Conservation (phyloP, 164 flowering plant genomes). For the Stephania japonica region DNA sequence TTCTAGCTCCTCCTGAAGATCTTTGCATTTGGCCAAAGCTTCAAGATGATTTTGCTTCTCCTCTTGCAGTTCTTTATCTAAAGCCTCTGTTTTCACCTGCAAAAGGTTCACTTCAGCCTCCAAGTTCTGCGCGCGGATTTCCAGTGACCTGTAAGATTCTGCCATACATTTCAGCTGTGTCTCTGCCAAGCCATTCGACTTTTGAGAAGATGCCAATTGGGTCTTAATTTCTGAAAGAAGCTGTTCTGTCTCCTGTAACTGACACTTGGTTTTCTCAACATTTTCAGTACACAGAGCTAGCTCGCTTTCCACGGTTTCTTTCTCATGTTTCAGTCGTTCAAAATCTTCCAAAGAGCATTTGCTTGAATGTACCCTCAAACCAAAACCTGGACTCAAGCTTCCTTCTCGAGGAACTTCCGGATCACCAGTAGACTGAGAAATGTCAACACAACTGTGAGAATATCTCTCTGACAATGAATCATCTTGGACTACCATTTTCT, state of each 20-base stretch:
- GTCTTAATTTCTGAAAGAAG: conserved; percentile 60
- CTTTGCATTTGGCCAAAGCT: conserved; percentile 54
- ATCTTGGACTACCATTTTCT: conserved; percentile 46
- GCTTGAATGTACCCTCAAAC: conserved; percentile 28
- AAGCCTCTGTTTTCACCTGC: conserved; percentile 38
- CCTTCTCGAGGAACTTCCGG: conserved; percentile 64
- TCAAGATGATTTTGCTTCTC: conserved; percentile 55
- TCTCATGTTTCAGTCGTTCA: conserved; percentile 60
- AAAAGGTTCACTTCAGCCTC: conserved; percentile 59
- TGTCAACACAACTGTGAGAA: conserved; percentile 41
- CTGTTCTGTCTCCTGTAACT: conserved; percentile 63
- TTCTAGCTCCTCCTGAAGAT: conserved; percentile 63
- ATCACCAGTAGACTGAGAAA: conserved; percentile 51
- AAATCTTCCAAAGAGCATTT: conserved; percentile 54
- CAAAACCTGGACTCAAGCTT: conserved; percentile 39
- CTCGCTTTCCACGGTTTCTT: conserved; percentile 47
- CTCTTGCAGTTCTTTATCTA: conserved; percentile 68
- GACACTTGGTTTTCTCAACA: conserved; percentile 51
- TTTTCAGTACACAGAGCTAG: conserved; percentile 51
- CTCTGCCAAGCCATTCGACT: conserved; percentile 76
- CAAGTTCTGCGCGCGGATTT: conserved; percentile 58
- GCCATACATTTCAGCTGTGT: conserved; percentile 99
- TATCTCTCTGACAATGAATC: conserved; percentile 42
- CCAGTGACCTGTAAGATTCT: conserved; percentile 89
- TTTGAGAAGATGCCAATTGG: conserved; percentile 66